Percentiles rank a stretch among this genome's conserved stretches.
Conservation (phyloP, 805 yeast genomes). For the Millerozyma miso region DNA sequence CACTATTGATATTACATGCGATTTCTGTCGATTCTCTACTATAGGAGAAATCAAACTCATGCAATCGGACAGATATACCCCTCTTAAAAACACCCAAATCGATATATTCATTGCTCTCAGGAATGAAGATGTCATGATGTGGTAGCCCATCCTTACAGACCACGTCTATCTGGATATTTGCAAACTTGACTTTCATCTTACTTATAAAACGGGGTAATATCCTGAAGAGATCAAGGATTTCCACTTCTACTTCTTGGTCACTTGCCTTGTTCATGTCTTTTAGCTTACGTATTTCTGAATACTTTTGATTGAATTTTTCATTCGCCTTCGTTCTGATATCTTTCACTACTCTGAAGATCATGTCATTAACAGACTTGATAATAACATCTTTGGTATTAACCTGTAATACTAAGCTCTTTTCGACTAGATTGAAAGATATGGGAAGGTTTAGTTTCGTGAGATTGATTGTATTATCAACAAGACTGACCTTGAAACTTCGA, state of each 20-base stretch:
- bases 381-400: conserved; percentile 22
- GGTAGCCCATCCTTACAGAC: conserved; percentile 41
- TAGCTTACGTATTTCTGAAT: conserved; percentile 4
- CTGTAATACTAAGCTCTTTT: conserved; percentile 18
- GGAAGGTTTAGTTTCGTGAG: conserved; percentile 25
- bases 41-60: conserved; percentile 18
- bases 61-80: conserved; percentile 30
- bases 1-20: conserved; percentile 12
- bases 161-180: conserved; percentile 27
- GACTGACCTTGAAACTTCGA: conserved; percentile 25
- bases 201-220: conserved; percentile 26
- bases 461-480: conserved; percentile 26
- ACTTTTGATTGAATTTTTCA: conserved; percentile 22
- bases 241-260: conserved; percentile 3
- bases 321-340: conserved; percentile 27
- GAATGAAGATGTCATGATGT: conserved; percentile 21
- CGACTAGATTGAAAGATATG: conserved; percentile 21
- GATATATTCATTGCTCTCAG: conserved; percentile 18
- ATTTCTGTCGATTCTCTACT: conserved; percentile 20
- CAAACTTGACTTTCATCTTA: conserved; percentile 22
- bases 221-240: conserved; percentile 24
- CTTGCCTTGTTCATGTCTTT: neutral
- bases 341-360: conserved; percentile 32
- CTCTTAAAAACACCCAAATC: conserved; percentile 35
- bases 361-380: conserved; percentile 33